Percentiles rank a stretch among this genome's conserved stretches.
Evolutionary conservation across 345 rosid genomes (phyloP).

Genomic region (Salix arbutifolia): DNA sequence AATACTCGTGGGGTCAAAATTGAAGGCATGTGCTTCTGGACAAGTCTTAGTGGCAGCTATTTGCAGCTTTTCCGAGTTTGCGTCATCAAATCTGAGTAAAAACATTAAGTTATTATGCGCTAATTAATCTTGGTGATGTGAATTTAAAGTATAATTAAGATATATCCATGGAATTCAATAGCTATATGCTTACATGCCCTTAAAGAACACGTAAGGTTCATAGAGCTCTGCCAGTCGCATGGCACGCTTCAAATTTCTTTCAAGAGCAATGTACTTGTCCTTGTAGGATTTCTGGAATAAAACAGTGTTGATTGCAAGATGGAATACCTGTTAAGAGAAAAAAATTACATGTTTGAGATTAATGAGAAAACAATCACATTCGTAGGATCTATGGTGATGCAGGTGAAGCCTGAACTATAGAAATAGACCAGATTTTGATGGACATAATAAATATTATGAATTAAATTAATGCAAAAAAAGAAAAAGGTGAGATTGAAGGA

Average conservation of each 20-base stretch:
- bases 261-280: neutral
- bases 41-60: too few species aligned
- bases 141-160: neutral
- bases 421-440: neutral
- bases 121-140: neutral
- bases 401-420: neutral
- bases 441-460: neutral
- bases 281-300: neutral
- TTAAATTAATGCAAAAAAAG: too few species aligned
- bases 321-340: too few species aligned
- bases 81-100: too few species aligned
- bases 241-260: neutral
- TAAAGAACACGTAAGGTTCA: constrained; percentile 2
- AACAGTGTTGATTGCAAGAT: too few species aligned
- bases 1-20: constrained; percentile 1
- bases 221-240: constrained; percentile 1
- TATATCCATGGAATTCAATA: neutral
- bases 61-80: too few species aligned
- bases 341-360: too few species aligned
- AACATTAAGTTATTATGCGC: too few species aligned
- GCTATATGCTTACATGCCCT: constrained; percentile 8
- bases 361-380: too few species aligned
- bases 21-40: too few species aligned
- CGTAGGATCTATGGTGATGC: too few species aligned
- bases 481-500: neutral